Base-by-base conservation (phyloP, 2,329 filamentous ascomycete species). In the Nemania sp. region DNA sequence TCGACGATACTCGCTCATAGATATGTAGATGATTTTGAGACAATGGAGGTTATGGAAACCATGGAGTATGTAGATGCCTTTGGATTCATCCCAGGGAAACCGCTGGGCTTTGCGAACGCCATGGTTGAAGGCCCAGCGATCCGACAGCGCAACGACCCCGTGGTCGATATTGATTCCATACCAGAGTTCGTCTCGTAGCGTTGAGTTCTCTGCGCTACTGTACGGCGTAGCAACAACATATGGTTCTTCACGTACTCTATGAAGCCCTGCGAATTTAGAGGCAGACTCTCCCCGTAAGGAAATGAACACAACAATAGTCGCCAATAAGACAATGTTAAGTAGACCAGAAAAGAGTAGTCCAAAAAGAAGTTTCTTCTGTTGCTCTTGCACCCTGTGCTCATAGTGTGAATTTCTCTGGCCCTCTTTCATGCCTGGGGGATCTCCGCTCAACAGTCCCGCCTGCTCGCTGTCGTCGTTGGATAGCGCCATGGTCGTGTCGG, bases 21-120 rank as follows among this genome's bases (percentile, higher is more conserved):
- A 63, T 2, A 60, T 53, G 57, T 66, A 57, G 11, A 67, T 54
- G 40, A 57, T 61, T 50, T 69, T 69, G 12, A 75, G 53, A 53
- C 73, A 74, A 56, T 75, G 72, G 6, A 75, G 52, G 40, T 68
- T 67, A 55, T 75, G 72, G 48, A 60, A 68, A 5, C 65, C 72
- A 39, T 73, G 64, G 15, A 74, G 51, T 10, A 74, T 54, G 47
- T 73, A 74, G 10, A 73, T 46, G 2, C 71, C 69, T 34, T 71
- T 70, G 17, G 49, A 59, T 7, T 65, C 21, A 49, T 74, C 73
- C 72, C 72, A 75, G 0, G 73, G 72, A 50, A 73, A 74, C 5
- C 65, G 49, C 52, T 72, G 69, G 1, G 72, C 65, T 1, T 17
- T 55, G 1, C 54, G 65, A 17, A 74, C 63, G 10, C 42, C 65